These are phyloP conservation scores for Penicillium sp. DNA, from an alignment of 2,329 filamentous ascomycete genomes.

Conservation along the genomic window DNA sequence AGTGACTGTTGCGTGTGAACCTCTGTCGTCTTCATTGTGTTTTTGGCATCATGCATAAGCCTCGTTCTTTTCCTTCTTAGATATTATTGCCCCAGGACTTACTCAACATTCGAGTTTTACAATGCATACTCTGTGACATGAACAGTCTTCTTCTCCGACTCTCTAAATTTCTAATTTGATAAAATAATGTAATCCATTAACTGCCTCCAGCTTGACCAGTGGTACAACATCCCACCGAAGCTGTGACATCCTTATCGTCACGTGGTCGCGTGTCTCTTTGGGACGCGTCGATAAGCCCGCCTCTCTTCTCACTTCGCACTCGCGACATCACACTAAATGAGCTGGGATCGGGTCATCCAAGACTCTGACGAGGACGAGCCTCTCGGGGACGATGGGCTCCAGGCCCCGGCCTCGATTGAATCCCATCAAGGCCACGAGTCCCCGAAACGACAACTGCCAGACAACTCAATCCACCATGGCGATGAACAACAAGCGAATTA, in stretches of 20 bases:
- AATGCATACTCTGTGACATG: constrained; percentile 4
- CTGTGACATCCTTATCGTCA: constrained; percentile 12
- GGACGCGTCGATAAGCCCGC: constrained; percentile 20
- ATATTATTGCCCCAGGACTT: constrained; percentile 9
- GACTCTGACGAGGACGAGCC: constrained; percentile 53
- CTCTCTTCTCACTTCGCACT: constrained; percentile 8
- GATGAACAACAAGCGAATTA: constrained; percentile 20
- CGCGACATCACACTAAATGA: constrained; percentile 37
- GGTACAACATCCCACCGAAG: background rate
- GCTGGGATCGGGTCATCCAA: constrained; percentile 47
- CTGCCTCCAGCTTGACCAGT: background rate
- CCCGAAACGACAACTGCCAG: constrained; percentile 14
- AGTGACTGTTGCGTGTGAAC: background rate
- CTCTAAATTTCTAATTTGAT: background rate
- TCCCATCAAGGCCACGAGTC: constrained; percentile 29
- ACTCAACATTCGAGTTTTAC: constrained; percentile 7
- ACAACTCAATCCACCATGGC: constrained; percentile 15
- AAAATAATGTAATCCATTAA: background rate
- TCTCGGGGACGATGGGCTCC: constrained; percentile 33
- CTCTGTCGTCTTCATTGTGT: constrained; percentile 3
- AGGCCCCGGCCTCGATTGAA: constrained; percentile 29
- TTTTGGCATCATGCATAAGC: constrained; percentile 22
- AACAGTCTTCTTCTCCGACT: background rate
- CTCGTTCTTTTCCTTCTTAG: constrained; percentile 13
- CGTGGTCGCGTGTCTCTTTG: constrained; percentile 11